Conservation (phyloP, 345 rosid genomes). For the Pelargonium nanum region DNA sequence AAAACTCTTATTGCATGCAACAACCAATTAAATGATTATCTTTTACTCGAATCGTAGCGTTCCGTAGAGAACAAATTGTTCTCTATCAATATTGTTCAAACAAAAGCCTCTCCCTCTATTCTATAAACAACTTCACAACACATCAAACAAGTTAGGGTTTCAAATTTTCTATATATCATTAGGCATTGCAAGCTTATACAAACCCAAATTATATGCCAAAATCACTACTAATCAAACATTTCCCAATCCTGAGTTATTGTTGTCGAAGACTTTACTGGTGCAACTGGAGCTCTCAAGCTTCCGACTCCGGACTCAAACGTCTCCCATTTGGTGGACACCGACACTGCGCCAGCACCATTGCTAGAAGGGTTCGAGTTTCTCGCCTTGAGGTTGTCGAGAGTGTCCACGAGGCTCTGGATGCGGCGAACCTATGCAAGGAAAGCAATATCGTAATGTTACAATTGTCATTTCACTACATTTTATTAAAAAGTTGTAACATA, state of each 20-base stretch:
- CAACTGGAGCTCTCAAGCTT: slow-evolving; percentile 60
- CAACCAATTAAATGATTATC: too few relatives aligned
- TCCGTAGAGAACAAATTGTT: too few relatives aligned
- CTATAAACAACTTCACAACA: not conserved
- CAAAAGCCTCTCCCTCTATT: not conserved
- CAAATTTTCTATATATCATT: not conserved
- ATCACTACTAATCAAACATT: slow-evolving; percentile 46
- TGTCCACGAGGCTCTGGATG: slow-evolving; percentile 58
- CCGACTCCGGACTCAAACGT: slow-evolving; percentile 60
- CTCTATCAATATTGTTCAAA: not conserved
- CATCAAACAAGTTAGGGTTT: not conserved
- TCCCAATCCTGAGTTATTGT: slow-evolving; percentile 58
- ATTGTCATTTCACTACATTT: too few relatives aligned
- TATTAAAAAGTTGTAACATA: too few relatives aligned
- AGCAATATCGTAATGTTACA: not conserved
- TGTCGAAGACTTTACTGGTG: slow-evolving; percentile 35
- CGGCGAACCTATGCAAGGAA: slow-evolving; percentile 51
- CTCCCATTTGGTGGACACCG: slow-evolving; percentile 72
- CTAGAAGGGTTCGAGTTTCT: slow-evolving; percentile 49
- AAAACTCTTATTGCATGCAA: too few relatives aligned
- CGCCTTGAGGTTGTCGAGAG: slow-evolving; percentile 56
- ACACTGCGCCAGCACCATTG: slow-evolving; percentile 29
- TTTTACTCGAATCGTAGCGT: too few relatives aligned
- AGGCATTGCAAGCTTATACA: not conserved
- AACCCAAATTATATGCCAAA: slow-evolving; percentile 10